Base-by-base conservation (phyloP, 2,329 filamentous ascomycete species). In the Pseudocercospora vitis region DNA sequence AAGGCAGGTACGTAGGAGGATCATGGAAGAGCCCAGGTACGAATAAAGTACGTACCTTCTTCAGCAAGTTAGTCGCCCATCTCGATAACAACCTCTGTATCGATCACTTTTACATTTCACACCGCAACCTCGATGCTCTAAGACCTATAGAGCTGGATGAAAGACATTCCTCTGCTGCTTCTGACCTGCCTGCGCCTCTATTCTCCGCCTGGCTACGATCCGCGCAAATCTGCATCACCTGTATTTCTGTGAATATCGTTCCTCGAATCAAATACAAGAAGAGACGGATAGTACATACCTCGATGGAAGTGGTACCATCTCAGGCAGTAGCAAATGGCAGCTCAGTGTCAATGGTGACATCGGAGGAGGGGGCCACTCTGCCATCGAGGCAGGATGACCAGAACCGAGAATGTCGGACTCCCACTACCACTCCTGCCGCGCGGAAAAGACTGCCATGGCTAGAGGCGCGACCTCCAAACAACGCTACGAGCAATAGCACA, bases 371-470 rank as follows among this genome's bases (percentile, higher is more conserved):
- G n/a, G n/a, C n/a, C n/a, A n/a, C n/a, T n/a, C n/a, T n/a, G n/a
- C n/a, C n/a, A n/a, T n/a, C n/a, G n/a, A n/a, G n/a, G n/a, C n/a
- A n/a, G n/a, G n/a, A n/a, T n/a, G n/a, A n/a, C n/a, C n/a, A n/a
- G n/a, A n/a, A n/a, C n/a, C n/a, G n/a, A n/a, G n/a, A n/a, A n/a
- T n/a, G n/a, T n/a, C n/a, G n/a, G n/a, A n/a, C n/a, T n/a, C n/a
- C n/a, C n/a, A n/a, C 26, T 24, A 19, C 16, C n/a, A 12, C 37
- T 24, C 14, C 23, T n/a, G 24, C 23, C 5, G 6, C 12, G 21
- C 40, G 40, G 23, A 66, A 66, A 55, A 64, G 53, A 53, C 53
- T 68, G 39, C 65, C 65, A 28, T 58, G 56, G 56, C 45, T 53
- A 11, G 50, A 53, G 23, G 7, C 31, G 19, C 26, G 39, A 23